Base-by-base conservation (phyloP, 139 green algal species). In the Chlamydomonas schloesseri region DNA sequence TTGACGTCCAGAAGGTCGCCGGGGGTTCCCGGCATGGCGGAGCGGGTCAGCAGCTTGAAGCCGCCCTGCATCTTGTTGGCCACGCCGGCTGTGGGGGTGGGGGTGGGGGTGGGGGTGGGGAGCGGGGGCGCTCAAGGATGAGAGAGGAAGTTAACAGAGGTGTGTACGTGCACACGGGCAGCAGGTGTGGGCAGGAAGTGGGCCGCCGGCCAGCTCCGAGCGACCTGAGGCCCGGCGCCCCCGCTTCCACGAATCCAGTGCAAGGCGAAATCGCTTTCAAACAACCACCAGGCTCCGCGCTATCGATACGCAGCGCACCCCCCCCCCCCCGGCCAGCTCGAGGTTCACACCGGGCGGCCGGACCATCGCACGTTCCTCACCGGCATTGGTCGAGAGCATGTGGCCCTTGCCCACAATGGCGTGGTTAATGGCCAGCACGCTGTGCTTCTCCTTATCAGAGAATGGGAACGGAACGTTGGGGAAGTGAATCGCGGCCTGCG, bases 401-500 rank as follows among this genome's bases (percentile, higher is more conserved):
- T 47, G 20, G 55, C 55, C 73, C n/a, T 62, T 18, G 8, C 73
- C 73, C 11, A 81, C 73, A 13, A 81, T 55, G 4, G 73, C 31
- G 73, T 81, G 73, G 20, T 70, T 47, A 1, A 67, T 47, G 18
- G 73, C 58, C 50, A 80, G 36, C 4, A 81, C 73, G 15, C 47
- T 68, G 55, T 81, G 57, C 37, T 82, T 82, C 74, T 82, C 57
- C 29, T 60, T 24, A 9, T 71, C 55, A 13, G 74, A 37, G 26
- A 71, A 46, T 13, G 74, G 50, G 42, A 65, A 65, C 1, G 74
- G 74, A 15, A 82, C 58, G 4, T 50, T 57, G 23, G 74, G 74
- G 74, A 82, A 82, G 36, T 71, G 64, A 8, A 82, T n/a, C 17
- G 57, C 74, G 13, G 74, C 74, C 11, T 82, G 34, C 20, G 55